Evolutionary conservation across 768 basidiomycete species (phyloP).

Genomic region (Boletus rex-veris): DNA sequence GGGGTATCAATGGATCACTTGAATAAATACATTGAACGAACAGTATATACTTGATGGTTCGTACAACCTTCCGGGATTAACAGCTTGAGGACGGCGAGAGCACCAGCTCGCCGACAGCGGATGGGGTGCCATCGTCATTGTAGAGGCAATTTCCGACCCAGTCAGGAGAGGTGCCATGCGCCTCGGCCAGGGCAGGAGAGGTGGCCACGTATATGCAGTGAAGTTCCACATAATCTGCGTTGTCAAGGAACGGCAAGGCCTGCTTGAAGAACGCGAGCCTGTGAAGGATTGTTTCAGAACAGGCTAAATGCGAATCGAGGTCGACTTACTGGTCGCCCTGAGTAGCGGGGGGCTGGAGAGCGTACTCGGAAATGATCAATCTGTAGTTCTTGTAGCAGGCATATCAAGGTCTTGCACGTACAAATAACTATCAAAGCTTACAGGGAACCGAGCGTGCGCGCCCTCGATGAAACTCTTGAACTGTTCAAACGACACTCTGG

Average conservation of each 20-base stretch:
- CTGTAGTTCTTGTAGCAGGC: slow-evolving; percentile 11
- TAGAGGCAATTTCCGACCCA: slow-evolving; percentile 32
- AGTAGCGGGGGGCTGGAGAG: slow-evolving; percentile 29
- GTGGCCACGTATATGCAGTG: slow-evolving; percentile 38
- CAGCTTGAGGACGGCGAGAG: no score
- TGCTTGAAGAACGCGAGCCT: slow-evolving; percentile 34
- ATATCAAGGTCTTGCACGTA: slow-evolving; percentile 1
- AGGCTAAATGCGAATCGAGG: not conserved
- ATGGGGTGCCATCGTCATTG: slow-evolving; percentile 27
- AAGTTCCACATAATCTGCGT: slow-evolving; percentile 28
- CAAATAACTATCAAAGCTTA: slow-evolving; percentile 3
- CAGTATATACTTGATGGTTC: no score
- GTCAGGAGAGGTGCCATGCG: slow-evolving; percentile 16
- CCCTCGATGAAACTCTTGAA: slow-evolving; percentile 29
- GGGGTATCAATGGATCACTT: no score
- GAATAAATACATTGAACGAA: no score
- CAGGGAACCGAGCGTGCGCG: slow-evolving; percentile 29
- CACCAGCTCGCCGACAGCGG: slow-evolving; percentile 27
- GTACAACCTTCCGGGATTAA: no score
- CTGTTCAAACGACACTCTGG: slow-evolving; percentile 23
- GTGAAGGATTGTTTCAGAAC: not conserved
- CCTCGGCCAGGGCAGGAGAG: slow-evolving; percentile 22
- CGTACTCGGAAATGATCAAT: slow-evolving; percentile 33
- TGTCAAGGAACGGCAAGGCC: slow-evolving; percentile 35
- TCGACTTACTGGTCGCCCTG: slow-evolving; percentile 28